These are phyloP conservation scores for Kwoniella shivajii DNA, from an alignment of 1,284 basidiomycete genomes.

Conservation along the genomic window DNA sequence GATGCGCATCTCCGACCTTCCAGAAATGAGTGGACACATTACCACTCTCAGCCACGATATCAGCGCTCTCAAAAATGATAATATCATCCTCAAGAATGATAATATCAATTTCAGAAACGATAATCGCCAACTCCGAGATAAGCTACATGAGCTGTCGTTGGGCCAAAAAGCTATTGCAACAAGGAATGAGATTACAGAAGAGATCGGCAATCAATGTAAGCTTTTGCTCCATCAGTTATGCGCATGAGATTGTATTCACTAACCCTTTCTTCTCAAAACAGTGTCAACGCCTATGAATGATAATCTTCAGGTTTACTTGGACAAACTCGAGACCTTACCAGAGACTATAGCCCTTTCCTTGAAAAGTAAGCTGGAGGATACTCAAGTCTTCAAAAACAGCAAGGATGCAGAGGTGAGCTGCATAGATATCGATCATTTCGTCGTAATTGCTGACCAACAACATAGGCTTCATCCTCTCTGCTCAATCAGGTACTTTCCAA, in stretches of 20 bases:
- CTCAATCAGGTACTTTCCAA: constrained; percentile 26
- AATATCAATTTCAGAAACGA: constrained; percentile 3
- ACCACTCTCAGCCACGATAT: neutral
- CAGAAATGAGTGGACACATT: neutral
- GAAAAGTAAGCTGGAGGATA: neutral
- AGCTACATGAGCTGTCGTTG: constrained; percentile 32
- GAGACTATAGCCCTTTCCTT: too few species aligned
- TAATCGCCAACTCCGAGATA: constrained; percentile 29
- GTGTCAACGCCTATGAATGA: neutral
- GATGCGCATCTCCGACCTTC: too few species aligned
- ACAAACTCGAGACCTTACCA: neutral
- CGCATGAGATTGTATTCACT: neutral
- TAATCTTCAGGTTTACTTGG: neutral
- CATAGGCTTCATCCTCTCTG: constrained; percentile 22
- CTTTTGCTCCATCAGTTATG: neutral
- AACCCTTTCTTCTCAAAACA: neutral
- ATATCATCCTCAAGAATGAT: neutral
- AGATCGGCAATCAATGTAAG: constrained; percentile 31
- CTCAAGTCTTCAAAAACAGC: too few species aligned
- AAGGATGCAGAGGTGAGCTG: neutral
- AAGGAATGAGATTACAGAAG: constrained; percentile 36
- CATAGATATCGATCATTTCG: too few species aligned
- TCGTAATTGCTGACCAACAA: neutral
- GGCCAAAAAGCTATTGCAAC: constrained; percentile 33
- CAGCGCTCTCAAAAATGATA: neutral